phyloP scores from a whole-genome alignment of 805 yeast species.

The Candida maesae region DNA sequence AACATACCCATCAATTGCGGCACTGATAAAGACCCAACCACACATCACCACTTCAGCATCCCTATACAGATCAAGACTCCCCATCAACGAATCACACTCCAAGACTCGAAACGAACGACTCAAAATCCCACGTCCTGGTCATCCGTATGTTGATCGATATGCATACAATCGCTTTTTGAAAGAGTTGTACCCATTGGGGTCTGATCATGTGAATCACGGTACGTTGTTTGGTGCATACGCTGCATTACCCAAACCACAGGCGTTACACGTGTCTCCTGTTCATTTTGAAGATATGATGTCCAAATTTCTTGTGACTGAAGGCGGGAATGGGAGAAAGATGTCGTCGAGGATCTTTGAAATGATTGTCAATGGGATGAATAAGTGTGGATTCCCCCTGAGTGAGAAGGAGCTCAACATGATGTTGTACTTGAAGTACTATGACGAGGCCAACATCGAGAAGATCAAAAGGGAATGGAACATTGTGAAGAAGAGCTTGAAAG shows the following conservation, averaged over 20 bases:
- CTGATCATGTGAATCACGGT: constrained; percentile 8
- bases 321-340: constrained; percentile 6
- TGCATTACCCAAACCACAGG: constrained; percentile 32
- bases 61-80: constrained; percentile 3
- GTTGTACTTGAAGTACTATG: constrained; percentile 19
- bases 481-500: constrained; percentile 3
- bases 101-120: constrained; percentile 1
- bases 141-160: constrained; percentile 7
- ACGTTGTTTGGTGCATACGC: constrained; percentile 25
- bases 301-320: constrained; percentile 16
- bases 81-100: constrained; percentile 11
- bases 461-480: constrained; percentile 10
- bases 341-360: neutral
- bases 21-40: neutral
- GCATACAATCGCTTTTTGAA: constrained; percentile 23
- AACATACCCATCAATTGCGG: constrained; percentile 1
- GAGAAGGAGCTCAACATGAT: constrained; percentile 27
- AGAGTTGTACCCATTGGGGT: constrained; percentile 17
- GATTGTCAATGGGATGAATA: constrained; percentile 22
- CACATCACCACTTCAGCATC: neutral
- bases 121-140: constrained; percentile 8
- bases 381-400: constrained; percentile 29
- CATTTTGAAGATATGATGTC: constrained; percentile 32
- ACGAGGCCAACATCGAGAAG: constrained; percentile 3
- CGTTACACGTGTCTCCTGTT: constrained; percentile 25